phyloP scores from a whole-genome alignment of 352 stramenopile species.

The Hyaloperonospora brassicae region DNA sequence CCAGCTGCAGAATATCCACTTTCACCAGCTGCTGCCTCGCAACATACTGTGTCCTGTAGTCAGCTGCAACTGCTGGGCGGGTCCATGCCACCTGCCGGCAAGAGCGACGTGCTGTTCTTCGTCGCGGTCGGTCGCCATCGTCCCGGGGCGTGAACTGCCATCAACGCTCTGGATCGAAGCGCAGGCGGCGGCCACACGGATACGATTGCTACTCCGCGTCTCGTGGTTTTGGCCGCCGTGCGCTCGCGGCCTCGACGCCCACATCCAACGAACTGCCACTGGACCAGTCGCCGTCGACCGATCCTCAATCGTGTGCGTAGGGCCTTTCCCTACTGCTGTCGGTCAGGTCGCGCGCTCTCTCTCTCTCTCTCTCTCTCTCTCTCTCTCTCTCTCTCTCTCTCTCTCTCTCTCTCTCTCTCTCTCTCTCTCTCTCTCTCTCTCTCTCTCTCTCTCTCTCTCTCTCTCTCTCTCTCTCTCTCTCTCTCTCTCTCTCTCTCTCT shows the following conservation, averaged over 20 bases:
- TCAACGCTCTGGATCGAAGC: too few species aligned
- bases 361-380: too few species aligned
- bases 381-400: too few species aligned
- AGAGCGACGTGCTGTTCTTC: slow-evolving; percentile 4
- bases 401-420: too few species aligned
- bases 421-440: neutral
- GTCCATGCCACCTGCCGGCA: neutral
- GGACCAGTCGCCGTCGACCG: slow-evolving; percentile 1
- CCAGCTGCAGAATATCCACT: slow-evolving; percentile 22
- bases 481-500: neutral
- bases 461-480: too few species aligned
- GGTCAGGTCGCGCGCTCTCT: slow-evolving; percentile 15
- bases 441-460: neutral
- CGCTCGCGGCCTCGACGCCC: neutral
- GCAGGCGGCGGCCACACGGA: too few species aligned
- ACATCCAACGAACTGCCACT: slow-evolving; percentile 6
- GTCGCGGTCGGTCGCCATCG: neutral
- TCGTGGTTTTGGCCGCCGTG: neutral
- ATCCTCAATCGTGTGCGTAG: slow-evolving; percentile 15
- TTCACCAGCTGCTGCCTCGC: slow-evolving; percentile 18
- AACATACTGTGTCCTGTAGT: slow-evolving; percentile 17
- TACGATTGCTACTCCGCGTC: too few species aligned
- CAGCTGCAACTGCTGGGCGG: slow-evolving; percentile 10
- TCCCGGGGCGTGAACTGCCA: too few species aligned
- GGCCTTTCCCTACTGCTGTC: slow-evolving; percentile 10